Percentiles rank a stretch among this genome's conserved stretches.
Conservation (phyloP, 2,329 filamentous ascomycete genomes). For the Dryadomyces sulphureus region DNA sequence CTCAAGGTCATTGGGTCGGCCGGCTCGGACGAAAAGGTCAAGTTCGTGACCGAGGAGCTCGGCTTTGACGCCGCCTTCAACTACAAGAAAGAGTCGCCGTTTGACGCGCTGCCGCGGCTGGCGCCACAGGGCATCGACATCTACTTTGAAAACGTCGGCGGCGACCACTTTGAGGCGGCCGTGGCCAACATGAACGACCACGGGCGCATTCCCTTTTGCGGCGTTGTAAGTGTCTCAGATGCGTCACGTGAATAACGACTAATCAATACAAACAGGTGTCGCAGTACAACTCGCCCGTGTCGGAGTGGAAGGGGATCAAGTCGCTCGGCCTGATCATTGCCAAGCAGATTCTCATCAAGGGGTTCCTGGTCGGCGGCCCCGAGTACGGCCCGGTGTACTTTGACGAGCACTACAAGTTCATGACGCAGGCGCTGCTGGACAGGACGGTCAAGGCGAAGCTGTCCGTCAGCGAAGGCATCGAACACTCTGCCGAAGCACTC, state of each 20-base stretch:
- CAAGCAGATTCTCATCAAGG: slow-evolving; percentile 57
- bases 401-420: slow-evolving; percentile 59
- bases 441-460: slow-evolving; percentile 59
- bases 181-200: slow-evolving; percentile 35
- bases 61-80: slow-evolving; percentile 56
- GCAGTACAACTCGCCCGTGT: slow-evolving; percentile 49
- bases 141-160: slow-evolving; percentile 40
- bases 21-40: slow-evolving; percentile 65
- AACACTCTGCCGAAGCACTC: slow-evolving; percentile 59
- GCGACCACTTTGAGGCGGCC: slow-evolving; percentile 33
- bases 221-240: slow-evolving; percentile 31
- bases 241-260: neutral
- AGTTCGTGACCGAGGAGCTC: slow-evolving; percentile 40
- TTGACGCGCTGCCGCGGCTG: slow-evolving; percentile 52
- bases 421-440: slow-evolving; percentile 63
- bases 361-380: slow-evolving; percentile 57
- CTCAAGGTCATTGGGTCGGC: slow-evolving; percentile 68
- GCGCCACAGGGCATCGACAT: slow-evolving; percentile 67
- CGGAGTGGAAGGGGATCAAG: slow-evolving; percentile 48
- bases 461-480: slow-evolving; percentile 58
- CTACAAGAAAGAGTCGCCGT: slow-evolving; percentile 69
- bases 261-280: slow-evolving; percentile 36
- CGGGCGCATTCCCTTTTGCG: slow-evolving; percentile 51
- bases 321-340: slow-evolving; percentile 50
- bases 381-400: slow-evolving; percentile 52